These are phyloP conservation scores for Smithsoniella earleae DNA, from an alignment of 163 green algal genomes.

Conservation along the genomic window DNA sequence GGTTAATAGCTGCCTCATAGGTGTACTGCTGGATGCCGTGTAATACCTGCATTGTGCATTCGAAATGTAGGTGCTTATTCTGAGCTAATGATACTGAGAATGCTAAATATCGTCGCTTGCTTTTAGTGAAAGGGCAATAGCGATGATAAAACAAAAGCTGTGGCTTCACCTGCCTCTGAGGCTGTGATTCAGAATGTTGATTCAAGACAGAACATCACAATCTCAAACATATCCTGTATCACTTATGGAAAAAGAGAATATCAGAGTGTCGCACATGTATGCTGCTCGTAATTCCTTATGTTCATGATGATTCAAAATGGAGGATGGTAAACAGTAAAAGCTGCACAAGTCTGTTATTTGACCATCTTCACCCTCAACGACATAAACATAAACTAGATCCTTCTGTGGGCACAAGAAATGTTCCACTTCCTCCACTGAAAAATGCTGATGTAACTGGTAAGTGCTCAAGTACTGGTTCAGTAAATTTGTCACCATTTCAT, in stretches of 20 bases:
- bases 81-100: too few species aligned
- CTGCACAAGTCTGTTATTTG: constrained; percentile 77
- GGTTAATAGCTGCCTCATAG: constrained; percentile 70
- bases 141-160: too few species aligned
- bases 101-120: too few species aligned
- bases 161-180: too few species aligned
- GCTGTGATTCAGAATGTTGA: too few species aligned
- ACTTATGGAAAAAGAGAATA: too few species aligned
- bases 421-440: constrained; percentile 72
- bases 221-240: too few species aligned
- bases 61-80: too few species aligned
- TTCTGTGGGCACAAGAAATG: constrained; percentile 52
- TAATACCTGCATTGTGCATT: constrained; percentile 98
- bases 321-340: constrained; percentile 94
- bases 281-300: constrained; percentile 47
- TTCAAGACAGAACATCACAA: too few species aligned
- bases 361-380: constrained; percentile 57
- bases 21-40: constrained; percentile 60
- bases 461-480: constrained; percentile 68
- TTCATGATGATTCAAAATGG: constrained; percentile 75
- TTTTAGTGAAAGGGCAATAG: too few species aligned
- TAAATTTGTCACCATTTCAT: constrained; percentile 52
- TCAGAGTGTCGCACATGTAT: constrained; percentile 30
- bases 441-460: constrained; percentile 69
- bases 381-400: constrained; percentile 69